Base-by-base conservation (phyloP, 805 yeast genomes). In the Sugiyamaella valdiviana region DNA sequence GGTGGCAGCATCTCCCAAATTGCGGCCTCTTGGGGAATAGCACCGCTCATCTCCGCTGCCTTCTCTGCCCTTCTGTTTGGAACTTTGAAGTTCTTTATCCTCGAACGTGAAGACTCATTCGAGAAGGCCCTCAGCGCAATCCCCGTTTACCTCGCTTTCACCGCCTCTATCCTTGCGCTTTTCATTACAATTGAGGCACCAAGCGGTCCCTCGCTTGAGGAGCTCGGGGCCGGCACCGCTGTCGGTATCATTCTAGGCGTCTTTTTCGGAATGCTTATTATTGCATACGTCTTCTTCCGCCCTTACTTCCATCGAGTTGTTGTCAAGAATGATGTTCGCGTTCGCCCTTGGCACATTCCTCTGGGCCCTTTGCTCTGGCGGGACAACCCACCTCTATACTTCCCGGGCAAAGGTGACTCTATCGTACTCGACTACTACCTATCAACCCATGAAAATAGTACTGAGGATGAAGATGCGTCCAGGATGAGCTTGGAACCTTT, bases 121-220 rank as follows among this genome's bases (percentile, higher is more conserved):
- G 74, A 75, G 64, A 72, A 77, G 54, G 88, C 82, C 2, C 69
- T 85, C 54, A 36, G 71, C 6, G 61, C 79, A 39, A 79, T 80
- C 54, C 90, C 89, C 9, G 45, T 74, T 20, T 73, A 82, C 62
- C 83, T 83, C 17, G 82, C 76, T 55, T 60, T 71, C 36, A 76
- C 86, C 20, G 79, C 80, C 50, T 63, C 81, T 37, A 74, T 83
- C 44, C 72, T 84, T 57, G 81, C 89, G 50, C 82, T 85, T 85
- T 74, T 83, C 65, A 79, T 84, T 61, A 86, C 81, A 36, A 82
- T 86, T 85, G 83, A 84, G 63, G 90, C 89, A 58, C 82, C 90
- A 48, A 88, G 90, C 58, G 74, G 75, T 54, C 73, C 83, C 57
- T 67, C 78, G 22, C 70, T 84, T 59, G 71, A 77, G 54, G 60